Evolutionary conservation across 2,329 filamentous ascomycete species (phyloP), one percentile per base, ranked within the genome.

Genomic region (Chaetomiaceae sp.): DNA sequence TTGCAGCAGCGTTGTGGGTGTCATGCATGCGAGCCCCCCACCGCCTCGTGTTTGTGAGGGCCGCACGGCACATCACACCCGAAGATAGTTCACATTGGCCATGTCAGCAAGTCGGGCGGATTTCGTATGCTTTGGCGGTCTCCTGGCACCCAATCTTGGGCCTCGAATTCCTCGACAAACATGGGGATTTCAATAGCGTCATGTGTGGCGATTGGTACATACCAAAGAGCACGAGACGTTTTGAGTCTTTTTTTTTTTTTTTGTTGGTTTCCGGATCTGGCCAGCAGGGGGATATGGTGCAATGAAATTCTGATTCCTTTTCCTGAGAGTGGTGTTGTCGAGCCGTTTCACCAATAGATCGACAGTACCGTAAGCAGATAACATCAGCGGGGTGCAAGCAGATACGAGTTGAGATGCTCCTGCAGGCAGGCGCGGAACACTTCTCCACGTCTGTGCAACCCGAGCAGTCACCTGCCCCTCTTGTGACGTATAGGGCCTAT

Each of bases 1-100:
- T 51, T 53, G 54, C 54, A 51, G 50, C 38, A 42, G 50, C 49
- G 41, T 38, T 50, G 46, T 29, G 38, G 48, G 37, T 13, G 43
- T 25, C 18, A 8, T 48, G 25, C 53, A 51, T 47, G 41, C 25
- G 21, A 27, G 25, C n/a, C 20, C 34, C 36, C 49, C 42, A 41
- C 29, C 42, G n/a, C 36, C 42, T 46, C 36, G 32, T 44, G 47
- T 42, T 36, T 14, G 11, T 11, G 10, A 16, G 29, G 20, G 47
- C 20, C 10, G 16, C 14, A 20, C 49, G 49, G 42, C 48, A 51
- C 29, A 16, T n/a, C 23, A 23, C 25, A 32, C 13, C 18, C 41
- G 42, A 40, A 36, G 5, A 14, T n/a, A 30, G 23, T 30, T 44
- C 32, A 36, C 10, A 43, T 43, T 18, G 13, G n/a, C 16, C 18